phyloP scores from a whole-genome alignment of 805 yeast genomes.

The Candida maris region DNA sequence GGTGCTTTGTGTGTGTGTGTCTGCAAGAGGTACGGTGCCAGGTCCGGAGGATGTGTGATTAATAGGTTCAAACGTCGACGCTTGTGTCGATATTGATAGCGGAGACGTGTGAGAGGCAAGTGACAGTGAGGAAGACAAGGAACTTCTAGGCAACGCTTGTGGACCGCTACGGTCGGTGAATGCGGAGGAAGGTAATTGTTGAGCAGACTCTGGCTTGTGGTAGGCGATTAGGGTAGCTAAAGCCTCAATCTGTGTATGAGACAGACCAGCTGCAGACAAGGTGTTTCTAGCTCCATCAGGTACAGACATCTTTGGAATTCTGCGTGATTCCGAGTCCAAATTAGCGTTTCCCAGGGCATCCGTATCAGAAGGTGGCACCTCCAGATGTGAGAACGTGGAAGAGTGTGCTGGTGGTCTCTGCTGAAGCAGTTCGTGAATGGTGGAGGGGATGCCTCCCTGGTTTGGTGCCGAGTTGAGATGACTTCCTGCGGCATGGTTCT shows the following conservation, averaged over 20 bases:
- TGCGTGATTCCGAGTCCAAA: conserved; percentile 1
- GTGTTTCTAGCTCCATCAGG: conserved; percentile 72
- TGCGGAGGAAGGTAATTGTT: conserved; percentile 1
- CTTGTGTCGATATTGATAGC: conserved; percentile 8
- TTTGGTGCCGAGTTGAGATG: conserved; percentile 1
- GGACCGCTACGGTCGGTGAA: conserved; percentile 3
- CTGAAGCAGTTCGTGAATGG: conserved; percentile 30
- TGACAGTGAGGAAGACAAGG: conserved; percentile 8
- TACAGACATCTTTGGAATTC: conserved; percentile 55
- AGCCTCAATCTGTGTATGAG: conserved; percentile 67
- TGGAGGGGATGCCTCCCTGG: conserved; percentile 19
- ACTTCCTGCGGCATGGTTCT: conserved; percentile 3
- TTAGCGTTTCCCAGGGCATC: neutral
- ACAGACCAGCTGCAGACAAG: conserved; percentile 60
- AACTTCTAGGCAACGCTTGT: conserved; percentile 4
- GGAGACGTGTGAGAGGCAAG: conserved; percentile 2
- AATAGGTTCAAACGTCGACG: conserved; percentile 11
- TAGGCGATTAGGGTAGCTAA: conserved; percentile 71
- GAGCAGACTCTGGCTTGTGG: conserved; percentile 36
- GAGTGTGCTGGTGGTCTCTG: conserved; percentile 23
- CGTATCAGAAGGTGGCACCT: neutral
- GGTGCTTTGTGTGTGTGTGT: neutral
- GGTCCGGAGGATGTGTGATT: conserved; percentile 2
- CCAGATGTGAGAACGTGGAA: neutral
- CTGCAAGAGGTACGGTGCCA: neutral